Evolutionary conservation across 257 asterid species (phyloP).

Genomic region (Solanum acaule): DNA sequence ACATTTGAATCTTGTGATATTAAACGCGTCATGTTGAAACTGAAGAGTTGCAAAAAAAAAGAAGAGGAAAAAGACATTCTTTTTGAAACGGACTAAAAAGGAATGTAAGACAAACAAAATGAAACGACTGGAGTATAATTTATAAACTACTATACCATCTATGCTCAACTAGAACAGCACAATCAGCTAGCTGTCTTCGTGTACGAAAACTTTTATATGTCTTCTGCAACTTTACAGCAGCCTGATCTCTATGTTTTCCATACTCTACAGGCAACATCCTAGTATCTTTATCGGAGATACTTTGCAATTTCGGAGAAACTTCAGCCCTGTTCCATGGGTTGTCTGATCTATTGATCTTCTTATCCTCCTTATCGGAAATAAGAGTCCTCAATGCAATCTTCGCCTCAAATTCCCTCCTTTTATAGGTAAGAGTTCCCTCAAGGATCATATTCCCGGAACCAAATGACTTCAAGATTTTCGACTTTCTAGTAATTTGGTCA

Average conservation of each 20-base stretch:
- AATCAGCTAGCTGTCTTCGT: conserved; percentile 75
- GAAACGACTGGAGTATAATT: not conserved
- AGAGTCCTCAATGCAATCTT: conserved; percentile 25
- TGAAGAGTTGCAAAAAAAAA: not conserved
- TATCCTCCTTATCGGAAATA: not conserved
- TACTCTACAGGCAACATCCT: not conserved
- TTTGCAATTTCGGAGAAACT: not conserved
- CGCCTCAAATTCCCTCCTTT: conserved; percentile 41
- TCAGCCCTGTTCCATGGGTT: not conserved
- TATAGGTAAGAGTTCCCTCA: conserved; percentile 42
- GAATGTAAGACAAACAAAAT: not conserved
- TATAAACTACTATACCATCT: conserved; percentile 40
- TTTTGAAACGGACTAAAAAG: not conserved
- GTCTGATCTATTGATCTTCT: conserved; percentile 9
- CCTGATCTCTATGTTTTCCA: conserved; percentile 26
- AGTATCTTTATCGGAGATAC: not conserved
- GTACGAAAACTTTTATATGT: conserved; percentile 79
- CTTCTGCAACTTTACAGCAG: conserved; percentile 72
- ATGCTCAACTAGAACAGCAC: conserved; percentile 81
- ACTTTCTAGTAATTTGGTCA: conserved; percentile 18
- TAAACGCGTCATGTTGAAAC: not conserved
- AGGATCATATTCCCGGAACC: conserved; percentile 43
- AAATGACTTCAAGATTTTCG: conserved; percentile 18
- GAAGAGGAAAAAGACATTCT: rapidly evolving
- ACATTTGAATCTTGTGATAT: not conserved